Evolutionary conservation across 345 rosid species (phyloP).

Genomic region (Raphanus raphanistrum): DNA sequence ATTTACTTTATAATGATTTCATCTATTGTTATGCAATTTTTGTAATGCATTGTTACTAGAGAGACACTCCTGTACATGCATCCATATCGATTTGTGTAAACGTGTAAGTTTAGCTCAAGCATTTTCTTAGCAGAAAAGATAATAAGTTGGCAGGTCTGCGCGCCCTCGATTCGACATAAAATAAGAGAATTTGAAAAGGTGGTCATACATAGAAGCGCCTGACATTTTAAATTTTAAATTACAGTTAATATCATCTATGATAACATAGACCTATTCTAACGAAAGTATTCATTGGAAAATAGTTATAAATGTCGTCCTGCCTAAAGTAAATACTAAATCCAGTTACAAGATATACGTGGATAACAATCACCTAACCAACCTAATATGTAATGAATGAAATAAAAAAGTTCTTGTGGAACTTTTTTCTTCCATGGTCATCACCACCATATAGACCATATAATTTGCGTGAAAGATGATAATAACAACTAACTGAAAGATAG

Average conservation of each 20-base stretch:
- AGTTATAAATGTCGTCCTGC: neutral
- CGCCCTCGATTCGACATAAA: neutral
- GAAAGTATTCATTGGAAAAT: neutral
- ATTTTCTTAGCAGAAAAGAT: neutral
- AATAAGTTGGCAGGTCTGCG: neutral
- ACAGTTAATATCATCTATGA: neutral
- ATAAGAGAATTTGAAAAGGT: neutral
- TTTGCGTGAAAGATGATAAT: slow-evolving; percentile 31
- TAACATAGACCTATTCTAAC: no score
- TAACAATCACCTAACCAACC: slow-evolving; percentile 31
- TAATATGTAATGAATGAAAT: slow-evolving; percentile 13
- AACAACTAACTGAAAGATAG: slow-evolving; percentile 36
- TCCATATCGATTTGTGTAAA: neutral
- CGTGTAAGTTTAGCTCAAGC: neutral
- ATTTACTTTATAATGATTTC: neutral
- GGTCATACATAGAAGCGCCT: slow-evolving; percentile 2
- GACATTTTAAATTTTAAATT: neutral
- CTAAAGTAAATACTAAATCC: neutral
- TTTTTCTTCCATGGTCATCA: slow-evolving; percentile 12
- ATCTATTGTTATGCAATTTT: neutral
- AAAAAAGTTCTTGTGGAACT: slow-evolving; percentile 16
- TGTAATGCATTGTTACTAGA: neutral
- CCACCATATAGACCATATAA: neutral
- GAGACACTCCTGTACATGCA: neutral
- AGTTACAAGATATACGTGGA: slow-evolving; percentile 10